phyloP scores from a whole-genome alignment of 1,284 basidiomycete genomes.

The Vanrija pseudolonga region DNA sequence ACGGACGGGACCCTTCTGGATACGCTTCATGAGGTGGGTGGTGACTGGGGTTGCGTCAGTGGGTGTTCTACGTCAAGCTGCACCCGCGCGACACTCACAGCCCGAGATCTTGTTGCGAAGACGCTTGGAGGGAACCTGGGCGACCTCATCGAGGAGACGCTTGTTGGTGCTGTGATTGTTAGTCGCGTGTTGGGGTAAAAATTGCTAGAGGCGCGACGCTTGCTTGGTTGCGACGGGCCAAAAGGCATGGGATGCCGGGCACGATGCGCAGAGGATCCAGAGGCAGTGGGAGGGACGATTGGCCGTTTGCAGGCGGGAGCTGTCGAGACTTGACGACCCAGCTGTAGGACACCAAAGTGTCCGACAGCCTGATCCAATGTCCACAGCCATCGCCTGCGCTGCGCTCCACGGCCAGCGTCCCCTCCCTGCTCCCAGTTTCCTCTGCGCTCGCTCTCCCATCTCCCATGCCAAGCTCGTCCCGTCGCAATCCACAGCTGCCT shows the following conservation, averaged over 20 bases:
- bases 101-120: slow-evolving; percentile 99
- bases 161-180: slow-evolving; percentile 74
- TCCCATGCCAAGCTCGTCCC: neutral
- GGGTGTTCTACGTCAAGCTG: neutral
- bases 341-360: neutral
- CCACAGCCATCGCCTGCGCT: neutral
- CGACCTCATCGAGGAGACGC: slow-evolving; percentile 98
- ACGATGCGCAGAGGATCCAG: no score
- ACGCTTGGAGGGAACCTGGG: slow-evolving; percentile 96
- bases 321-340: no score
- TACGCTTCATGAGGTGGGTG: slow-evolving; percentile 99
- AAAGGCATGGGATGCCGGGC: no score
- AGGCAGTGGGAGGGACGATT: no score
- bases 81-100: slow-evolving; percentile 48
- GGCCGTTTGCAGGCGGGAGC: no score
- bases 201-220: no score
- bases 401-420: no score
- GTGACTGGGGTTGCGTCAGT: slow-evolving; percentile 60
- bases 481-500: neutral
- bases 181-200: slow-evolving; percentile 1
- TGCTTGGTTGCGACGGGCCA: no score
- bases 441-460: neutral
- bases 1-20: slow-evolving; percentile 97
- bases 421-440: neutral
- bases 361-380: neutral